Evolutionary conservation across 352 stramenopile species (phyloP).

Genomic region (Thraustotheca clavata): DNA sequence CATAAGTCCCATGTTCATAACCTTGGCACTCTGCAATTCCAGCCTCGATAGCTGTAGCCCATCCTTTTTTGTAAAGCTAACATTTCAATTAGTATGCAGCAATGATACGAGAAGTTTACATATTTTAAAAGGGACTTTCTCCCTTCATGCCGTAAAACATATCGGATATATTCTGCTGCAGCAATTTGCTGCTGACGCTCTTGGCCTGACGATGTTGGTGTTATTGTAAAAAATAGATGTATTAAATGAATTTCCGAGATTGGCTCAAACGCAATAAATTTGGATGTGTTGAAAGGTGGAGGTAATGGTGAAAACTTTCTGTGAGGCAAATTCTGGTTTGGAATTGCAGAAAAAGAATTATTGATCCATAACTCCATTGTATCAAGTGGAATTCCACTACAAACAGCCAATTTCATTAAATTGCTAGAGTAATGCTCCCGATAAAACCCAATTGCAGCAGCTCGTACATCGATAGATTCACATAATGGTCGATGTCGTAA

Average conservation of each 20-base stretch:
- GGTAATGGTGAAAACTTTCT: not conserved
- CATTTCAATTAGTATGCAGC: not conserved
- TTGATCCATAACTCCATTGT: constrained; percentile 30
- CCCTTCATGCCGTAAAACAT: constrained; percentile 36
- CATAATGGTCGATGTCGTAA: constrained; percentile 24
- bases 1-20: constrained; percentile 37
- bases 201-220: constrained; percentile 30
- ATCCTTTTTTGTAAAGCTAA: constrained; percentile 26
- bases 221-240: constrained; percentile 35
- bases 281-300: not conserved
- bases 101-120: not conserved
- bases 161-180: constrained; percentile 30
- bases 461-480: constrained; percentile 26
- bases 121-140: constrained; percentile 22
- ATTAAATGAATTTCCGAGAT: constrained; percentile 30
- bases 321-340: constrained; percentile 8
- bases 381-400: constrained; percentile 30
- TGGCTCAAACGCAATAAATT: not conserved
- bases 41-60: constrained; percentile 30
- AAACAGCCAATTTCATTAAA: constrained; percentile 41
- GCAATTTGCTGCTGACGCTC: not conserved
- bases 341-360: constrained; percentile 31
- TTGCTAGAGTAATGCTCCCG: constrained; percentile 32
- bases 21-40: constrained; percentile 33
- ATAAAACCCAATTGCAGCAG: constrained; percentile 33